phyloP scores from a whole-genome alignment of 2,329 filamentous ascomycete genomes.

The Fusarium stilboides region DNA sequence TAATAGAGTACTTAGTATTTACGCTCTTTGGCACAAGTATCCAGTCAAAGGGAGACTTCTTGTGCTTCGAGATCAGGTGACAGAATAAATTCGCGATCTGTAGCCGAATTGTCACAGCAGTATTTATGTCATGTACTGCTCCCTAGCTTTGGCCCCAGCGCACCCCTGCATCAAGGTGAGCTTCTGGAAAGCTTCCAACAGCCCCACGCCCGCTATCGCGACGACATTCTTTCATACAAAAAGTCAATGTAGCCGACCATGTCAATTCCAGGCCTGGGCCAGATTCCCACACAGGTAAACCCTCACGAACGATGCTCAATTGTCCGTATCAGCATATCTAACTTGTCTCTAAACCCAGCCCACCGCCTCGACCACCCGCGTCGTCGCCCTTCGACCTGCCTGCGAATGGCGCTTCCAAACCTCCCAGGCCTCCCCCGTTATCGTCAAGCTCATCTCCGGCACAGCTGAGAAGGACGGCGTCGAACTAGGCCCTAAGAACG shows the following conservation, averaged over 20 bases:
- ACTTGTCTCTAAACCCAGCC: conserved; percentile 50
- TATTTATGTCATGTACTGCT: conserved; percentile 24
- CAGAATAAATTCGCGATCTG: background rate
- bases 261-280: conserved; percentile 82
- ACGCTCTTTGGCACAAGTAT: no score
- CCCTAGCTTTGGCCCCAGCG: conserved; percentile 9
- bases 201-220: conserved; percentile 44
- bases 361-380: conserved; percentile 60
- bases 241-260: conserved; percentile 63
- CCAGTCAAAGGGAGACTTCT: background rate
- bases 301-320: background rate
- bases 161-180: conserved; percentile 28
- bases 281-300: conserved; percentile 73
- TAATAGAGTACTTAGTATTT: no score
- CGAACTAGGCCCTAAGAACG: conserved; percentile 85
- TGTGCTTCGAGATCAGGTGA: background rate
- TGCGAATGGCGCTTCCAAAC: conserved; percentile 88
- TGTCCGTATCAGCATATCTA: background rate
- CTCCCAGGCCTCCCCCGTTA: conserved; percentile 62
- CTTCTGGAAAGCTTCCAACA: conserved; percentile 51
- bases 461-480: conserved; percentile 96
- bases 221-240: conserved; percentile 27
- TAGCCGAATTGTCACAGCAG: rapidly evolving
- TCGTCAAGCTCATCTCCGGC: conserved; percentile 78
- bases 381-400: conserved; percentile 70